Evolutionary conservation across 169 alveolate genomes (phyloP).

Genomic region (Pseudocohnilembus persalinus): DNA sequence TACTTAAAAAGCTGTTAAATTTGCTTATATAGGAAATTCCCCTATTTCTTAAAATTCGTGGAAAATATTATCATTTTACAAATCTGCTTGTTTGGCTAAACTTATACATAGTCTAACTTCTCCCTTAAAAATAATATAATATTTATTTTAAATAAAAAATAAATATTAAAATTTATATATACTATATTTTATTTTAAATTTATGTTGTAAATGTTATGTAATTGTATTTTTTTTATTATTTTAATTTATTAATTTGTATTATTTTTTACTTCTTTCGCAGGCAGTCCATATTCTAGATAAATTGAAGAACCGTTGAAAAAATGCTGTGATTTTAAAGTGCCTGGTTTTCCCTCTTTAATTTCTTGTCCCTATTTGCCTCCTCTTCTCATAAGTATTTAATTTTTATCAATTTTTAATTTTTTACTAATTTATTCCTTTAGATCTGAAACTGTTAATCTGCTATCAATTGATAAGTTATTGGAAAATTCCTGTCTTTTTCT

Average conservation of each 20-base stretch:
- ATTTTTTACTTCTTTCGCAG: slow-evolving; percentile 18
- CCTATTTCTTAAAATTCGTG: slow-evolving; percentile 39
- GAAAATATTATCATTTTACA: slow-evolving; percentile 25
- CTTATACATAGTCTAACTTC: slow-evolving; percentile 27
- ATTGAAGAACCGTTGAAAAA: slow-evolving; percentile 34
- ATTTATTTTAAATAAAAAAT: no score
- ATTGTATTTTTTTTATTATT: no score
- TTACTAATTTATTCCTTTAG: slow-evolving; percentile 19
- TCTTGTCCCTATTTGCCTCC: slow-evolving; percentile 47
- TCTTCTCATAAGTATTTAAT: slow-evolving; percentile 35
- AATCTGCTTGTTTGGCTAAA: slow-evolving; percentile 30
- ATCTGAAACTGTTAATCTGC: slow-evolving; percentile 31
- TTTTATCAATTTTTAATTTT: slow-evolving; percentile 2
- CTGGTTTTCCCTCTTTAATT: slow-evolving; percentile 23
- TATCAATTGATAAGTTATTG: slow-evolving; percentile 11
- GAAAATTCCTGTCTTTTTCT: background rate
- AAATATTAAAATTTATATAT: no score
- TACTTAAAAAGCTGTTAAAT: slow-evolving; percentile 16
- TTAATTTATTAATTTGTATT: no score
- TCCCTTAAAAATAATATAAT: slow-evolving; percentile 5
- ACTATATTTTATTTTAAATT: no score
- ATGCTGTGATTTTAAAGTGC: slow-evolving; percentile 22
- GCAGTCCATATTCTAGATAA: slow-evolving; percentile 34
- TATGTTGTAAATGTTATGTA: no score
- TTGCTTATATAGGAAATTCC: slow-evolving; percentile 33